Evolutionary conservation across 345 rosid genomes (phyloP).

Genomic region (Sapria himalayana): DNA sequence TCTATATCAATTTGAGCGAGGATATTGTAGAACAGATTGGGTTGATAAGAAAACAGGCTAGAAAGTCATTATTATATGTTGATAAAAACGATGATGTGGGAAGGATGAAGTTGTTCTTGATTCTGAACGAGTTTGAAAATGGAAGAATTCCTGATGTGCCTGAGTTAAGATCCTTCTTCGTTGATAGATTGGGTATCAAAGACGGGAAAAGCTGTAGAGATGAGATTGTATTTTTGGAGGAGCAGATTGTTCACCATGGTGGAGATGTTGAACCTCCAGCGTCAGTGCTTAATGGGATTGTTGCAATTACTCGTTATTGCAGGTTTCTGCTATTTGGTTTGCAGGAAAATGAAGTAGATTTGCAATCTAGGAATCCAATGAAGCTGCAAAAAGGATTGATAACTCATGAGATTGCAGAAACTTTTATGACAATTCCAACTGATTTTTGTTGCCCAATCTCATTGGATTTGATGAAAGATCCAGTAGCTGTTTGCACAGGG

Average conservation of each 20-base stretch:
- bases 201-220: conserved; percentile 40
- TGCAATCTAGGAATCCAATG: conserved; percentile 25
- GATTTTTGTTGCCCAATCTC: conserved; percentile 84
- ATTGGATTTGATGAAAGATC: conserved; percentile 80
- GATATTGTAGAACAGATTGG: conserved; percentile 72
- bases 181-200: conserved; percentile 31
- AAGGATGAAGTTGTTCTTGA: conserved; percentile 26
- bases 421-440: conserved; percentile 41
- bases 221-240: conserved; percentile 81
- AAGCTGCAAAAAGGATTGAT: conserved; percentile 41
- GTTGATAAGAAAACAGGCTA: conserved; percentile 41
- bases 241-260: conserved; percentile 64
- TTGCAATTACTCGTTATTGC: conserved; percentile 57
- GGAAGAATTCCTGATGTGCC: conserved; percentile 25
- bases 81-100: conserved; percentile 56
- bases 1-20: conserved; percentile 34
- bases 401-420: conserved; percentile 49
- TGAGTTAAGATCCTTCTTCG: conserved; percentile 33
- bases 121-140: conserved; percentile 49
- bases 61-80: conserved; percentile 26
- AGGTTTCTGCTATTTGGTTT: conserved; percentile 65
- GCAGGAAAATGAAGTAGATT: conserved; percentile 32
- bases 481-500: conserved; percentile 68
- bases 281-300: conserved; percentile 61
- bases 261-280: conserved; percentile 76